Evolutionary conservation across 352 stramenopile genomes (phyloP), one percentile per base, ranked within the genome.

Genomic region (Globisporangium orthogonon): DNA sequence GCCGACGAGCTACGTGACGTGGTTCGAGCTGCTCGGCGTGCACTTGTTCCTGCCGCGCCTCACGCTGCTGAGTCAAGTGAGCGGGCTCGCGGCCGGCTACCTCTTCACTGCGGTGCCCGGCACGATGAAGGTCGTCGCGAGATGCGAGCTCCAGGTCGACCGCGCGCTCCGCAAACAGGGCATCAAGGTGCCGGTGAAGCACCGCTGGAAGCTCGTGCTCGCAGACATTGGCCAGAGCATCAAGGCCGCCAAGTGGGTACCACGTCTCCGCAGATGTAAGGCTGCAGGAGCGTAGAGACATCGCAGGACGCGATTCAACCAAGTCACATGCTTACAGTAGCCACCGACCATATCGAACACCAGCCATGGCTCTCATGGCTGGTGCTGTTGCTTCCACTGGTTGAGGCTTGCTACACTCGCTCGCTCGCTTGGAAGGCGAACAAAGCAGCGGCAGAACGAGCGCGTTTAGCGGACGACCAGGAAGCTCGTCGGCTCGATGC

Each of bases 11-110:
- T 82, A 80, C 46, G 58, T 62, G n/a, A 55, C 77, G n/a, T 87
- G 77, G 76, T 31, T 80, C 33, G 77, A 87, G 63, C 64, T 87
- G 11, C 29, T 82, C 1, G 57, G 80, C 4, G 73, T 87, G 3
- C 72, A 72, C 15, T 50, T 75, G 10, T 52, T 86, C 35, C 57
- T 78, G 6, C 76, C 76, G 2, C 70, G 73, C 18, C 52, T 70
- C 1, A 78, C 76, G 0, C 78, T 87, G 28, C n/a, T 87, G 29
- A 68, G 69, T 9, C 76, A 87, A 58, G 50, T 83, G 11, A 78
- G 66, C 28, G 76, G 76, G 4, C 76, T 87, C 18, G 46, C 77
- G 1, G 76, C 76, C 13, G 76, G 76, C 50, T 56, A 51, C 35
- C 39, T 56, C 13, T 65, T 62, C 41, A 53, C 23, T n/a, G 35